phyloP scores from a whole-genome alignment of 2,329 filamentous ascomycete genomes.

The Lachnellula occidentalis region DNA sequence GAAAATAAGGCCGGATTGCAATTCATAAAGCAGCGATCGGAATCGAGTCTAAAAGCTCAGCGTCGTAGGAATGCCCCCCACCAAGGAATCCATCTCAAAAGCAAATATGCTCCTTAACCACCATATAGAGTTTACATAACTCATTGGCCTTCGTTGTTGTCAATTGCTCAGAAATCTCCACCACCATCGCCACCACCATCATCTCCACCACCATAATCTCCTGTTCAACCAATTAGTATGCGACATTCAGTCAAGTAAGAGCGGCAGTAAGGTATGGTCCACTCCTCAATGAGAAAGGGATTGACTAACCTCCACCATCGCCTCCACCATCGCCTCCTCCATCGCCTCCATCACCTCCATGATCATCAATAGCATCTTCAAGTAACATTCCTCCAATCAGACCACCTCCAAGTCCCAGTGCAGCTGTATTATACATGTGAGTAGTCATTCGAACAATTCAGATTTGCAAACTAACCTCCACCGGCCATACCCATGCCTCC shows the following conservation, averaged over 20 bases:
- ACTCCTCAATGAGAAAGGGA: not conserved
- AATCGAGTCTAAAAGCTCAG: too few species aligned
- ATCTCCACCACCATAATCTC: conserved; percentile 6
- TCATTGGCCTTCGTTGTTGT: too few species aligned
- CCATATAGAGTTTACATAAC: too few species aligned
- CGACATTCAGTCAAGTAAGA: not conserved
- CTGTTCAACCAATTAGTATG: not conserved
- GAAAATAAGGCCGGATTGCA: too few species aligned
- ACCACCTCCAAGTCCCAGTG: conserved; percentile 75
- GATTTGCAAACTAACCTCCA: conserved; percentile 35
- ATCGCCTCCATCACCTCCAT: conserved; percentile 9
- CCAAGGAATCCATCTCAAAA: too few species aligned
- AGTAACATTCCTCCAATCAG: conserved; percentile 72
- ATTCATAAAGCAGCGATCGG: too few species aligned
- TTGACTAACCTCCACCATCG: conserved; percentile 17
- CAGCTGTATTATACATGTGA: conserved; percentile 28
- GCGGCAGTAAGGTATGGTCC: not conserved
- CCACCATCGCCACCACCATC: conserved; percentile 16
- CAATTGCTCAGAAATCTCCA: conserved; percentile 16
- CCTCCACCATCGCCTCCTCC: conserved; percentile 17
- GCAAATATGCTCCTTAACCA: too few species aligned
- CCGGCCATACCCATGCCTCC: conserved; percentile 65
- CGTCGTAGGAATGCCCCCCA: too few species aligned
- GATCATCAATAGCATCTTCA: conserved; percentile 51
- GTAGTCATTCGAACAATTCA: not conserved